Percentiles rank a stretch among this genome's conserved stretches.
Conservation (phyloP, 441 rosid species). For the Erysimum cheiri region DNA sequence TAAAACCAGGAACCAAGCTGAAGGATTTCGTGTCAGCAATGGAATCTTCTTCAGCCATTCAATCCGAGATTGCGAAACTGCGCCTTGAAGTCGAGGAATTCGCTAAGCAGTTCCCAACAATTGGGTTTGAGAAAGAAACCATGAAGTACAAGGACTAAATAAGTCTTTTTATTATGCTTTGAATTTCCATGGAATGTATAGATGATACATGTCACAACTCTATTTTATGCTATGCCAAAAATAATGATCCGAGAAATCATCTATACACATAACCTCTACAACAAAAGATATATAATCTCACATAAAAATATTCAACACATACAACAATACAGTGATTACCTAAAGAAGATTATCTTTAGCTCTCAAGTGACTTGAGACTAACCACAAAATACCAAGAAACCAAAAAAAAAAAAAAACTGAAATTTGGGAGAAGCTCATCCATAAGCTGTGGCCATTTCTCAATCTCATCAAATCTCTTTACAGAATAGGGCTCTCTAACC, state of each 20-base stretch:
- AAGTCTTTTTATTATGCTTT: constrained; percentile 23
- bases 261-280: too few species aligned
- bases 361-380: constrained; percentile 4
- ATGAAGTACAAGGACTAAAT: constrained; percentile 94
- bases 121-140: constrained; percentile 90
- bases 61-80: constrained; percentile 73
- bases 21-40: constrained; percentile 80
- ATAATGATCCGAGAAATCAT: constrained; percentile 1
- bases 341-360: neutral
- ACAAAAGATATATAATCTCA: too few species aligned
- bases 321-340: constrained; percentile 1
- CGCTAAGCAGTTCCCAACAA: constrained; percentile 97
- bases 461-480: constrained; percentile 36
- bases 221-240: constrained; percentile 22
- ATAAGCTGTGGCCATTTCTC: constrained; percentile 41
- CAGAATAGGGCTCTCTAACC: constrained; percentile 24
- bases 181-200: constrained; percentile 43
- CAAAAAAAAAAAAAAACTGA: neutral
- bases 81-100: constrained; percentile 81
- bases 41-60: constrained; percentile 57
- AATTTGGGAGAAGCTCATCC: constrained; percentile 36
- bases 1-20: constrained; percentile 77
- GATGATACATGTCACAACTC: constrained; percentile 35
- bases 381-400: constrained; percentile 29
- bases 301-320: neutral